Conservation (phyloP, 2,329 filamentous ascomycete species). For the Elsinoe fawcettii region DNA sequence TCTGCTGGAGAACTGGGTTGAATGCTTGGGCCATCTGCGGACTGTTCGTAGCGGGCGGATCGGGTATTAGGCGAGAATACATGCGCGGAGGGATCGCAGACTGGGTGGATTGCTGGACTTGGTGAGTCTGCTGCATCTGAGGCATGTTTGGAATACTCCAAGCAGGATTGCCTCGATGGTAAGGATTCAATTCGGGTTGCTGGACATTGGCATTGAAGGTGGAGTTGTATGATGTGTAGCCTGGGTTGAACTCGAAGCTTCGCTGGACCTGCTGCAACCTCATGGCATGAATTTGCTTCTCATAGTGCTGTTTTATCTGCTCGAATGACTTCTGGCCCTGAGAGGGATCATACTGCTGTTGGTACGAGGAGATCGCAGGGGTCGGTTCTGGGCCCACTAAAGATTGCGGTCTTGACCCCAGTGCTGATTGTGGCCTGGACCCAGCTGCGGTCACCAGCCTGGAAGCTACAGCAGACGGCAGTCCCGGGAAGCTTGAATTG, state of each 20-base stretch:
- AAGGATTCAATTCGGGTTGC: neutral
- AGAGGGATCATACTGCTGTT: neutral
- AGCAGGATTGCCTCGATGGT: neutral
- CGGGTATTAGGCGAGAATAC: neutral
- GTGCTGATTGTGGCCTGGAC: neutral
- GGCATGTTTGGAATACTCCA: neutral
- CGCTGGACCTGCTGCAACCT: neutral
- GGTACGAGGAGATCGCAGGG: neutral
- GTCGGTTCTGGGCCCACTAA: neutral
- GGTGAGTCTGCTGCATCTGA: neutral
- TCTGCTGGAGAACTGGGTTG: neutral
- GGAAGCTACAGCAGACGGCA: neutral
- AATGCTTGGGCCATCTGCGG: neutral
- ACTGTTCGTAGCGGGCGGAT: neutral
- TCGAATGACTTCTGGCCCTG: neutral
- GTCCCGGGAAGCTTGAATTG: too few species aligned
- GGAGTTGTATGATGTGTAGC: neutral
- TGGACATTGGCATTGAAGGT: neutral
- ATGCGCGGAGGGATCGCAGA: neutral
- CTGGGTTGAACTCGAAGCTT: neutral
- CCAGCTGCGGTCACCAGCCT: neutral
- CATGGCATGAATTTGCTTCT: neutral
- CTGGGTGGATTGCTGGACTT: neutral
- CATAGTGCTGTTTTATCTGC: neutral
- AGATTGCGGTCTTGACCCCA: neutral